Percentiles rank a stretch among this genome's conserved stretches.
Conservation (phyloP, 257 asterid species). For the Eucommia ulmoides region DNA sequence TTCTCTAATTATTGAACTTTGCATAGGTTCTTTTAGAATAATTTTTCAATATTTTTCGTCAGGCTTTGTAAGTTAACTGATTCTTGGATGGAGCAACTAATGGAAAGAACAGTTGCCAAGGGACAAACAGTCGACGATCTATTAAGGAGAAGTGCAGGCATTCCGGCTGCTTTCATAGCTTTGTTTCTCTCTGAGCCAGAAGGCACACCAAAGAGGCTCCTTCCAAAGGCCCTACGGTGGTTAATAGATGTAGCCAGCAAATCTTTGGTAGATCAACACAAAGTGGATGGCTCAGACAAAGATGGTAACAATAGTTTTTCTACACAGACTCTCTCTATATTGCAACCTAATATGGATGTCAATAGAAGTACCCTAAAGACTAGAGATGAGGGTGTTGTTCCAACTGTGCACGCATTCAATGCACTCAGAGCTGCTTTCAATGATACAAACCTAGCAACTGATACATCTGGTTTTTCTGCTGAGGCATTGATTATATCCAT, state of each 20-base stretch:
- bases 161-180: constrained; percentile 95
- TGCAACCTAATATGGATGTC: constrained; percentile 20
- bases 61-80: constrained; percentile 85
- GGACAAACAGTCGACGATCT: constrained; percentile 98
- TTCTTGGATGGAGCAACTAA: constrained; percentile 89
- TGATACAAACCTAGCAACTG: constrained; percentile 89
- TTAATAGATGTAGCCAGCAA: constrained; percentile 52
- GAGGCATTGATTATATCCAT: constrained; percentile 73
- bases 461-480: constrained; percentile 85
- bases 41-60: constrained; percentile 25
- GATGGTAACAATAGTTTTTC: constrained; percentile 15
- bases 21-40: no score
- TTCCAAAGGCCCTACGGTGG: constrained; percentile 86
- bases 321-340: constrained; percentile 11
- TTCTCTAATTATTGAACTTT: no score
- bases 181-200: constrained; percentile 94
- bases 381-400: constrained; percentile 93
- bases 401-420: constrained; percentile 92
- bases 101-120: constrained; percentile 79
- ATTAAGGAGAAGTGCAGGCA: constrained; percentile 97
- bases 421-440: constrained; percentile 84
- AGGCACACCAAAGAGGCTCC: constrained; percentile 87
- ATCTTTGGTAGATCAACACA: constrained; percentile 34
- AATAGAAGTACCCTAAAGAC: constrained; percentile 46
- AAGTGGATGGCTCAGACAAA: constrained; percentile 17